Base-by-base conservation (phyloP, 1,284 basidiomycete species). In the Trichosporon sp. region DNA sequence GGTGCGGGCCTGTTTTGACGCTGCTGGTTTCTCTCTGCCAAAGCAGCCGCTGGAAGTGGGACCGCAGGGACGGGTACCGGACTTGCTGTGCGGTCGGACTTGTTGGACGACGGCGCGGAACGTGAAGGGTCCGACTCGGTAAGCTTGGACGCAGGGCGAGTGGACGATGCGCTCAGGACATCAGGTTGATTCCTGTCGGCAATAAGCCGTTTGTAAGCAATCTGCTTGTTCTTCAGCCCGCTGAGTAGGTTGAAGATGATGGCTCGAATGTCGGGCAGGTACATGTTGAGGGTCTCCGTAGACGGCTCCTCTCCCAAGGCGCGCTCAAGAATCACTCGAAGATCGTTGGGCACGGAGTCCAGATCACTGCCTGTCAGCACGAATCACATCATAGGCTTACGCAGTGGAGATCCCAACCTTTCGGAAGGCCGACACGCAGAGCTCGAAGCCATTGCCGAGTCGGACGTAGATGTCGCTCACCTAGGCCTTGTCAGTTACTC, bases 381-480 rank as follows among this genome's bases (percentile, higher is more conserved):
- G 10, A 19, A 1, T 37, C 69, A 71, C 72, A 63, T 72, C 61
- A 14, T 16, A 38, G 19, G 54, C 92, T 85, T 83, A 96, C 95
- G 87, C 87, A 91, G 98, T 98, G 74, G 92, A 90, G 76, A 99
- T 97, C 68, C 91, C 90, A 76, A 91, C 94, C 26, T 88, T 87
- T 10, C 88, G 88, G 83, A 99, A 99, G 0, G 96, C 94, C 68
- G 91, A 88, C 48, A 96, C 93, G 32, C 95, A 95, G 19, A 90
- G 89, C 81, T 98, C 98, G 86, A 99, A 98, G 80, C 98, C 96
- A 83, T 99, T 98, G 21, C 96, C 96, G 19, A 99, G 87, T 65
- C 91, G 89, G 68, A 99, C 97, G 83, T 99, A 99, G 70, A 97
- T 92, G 83, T 98, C 94, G 86, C 94, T 97, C 76, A 99, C 95